Evolutionary conservation across 306 rosid species (phyloP).

Genomic region (Cajanus cajan): DNA sequence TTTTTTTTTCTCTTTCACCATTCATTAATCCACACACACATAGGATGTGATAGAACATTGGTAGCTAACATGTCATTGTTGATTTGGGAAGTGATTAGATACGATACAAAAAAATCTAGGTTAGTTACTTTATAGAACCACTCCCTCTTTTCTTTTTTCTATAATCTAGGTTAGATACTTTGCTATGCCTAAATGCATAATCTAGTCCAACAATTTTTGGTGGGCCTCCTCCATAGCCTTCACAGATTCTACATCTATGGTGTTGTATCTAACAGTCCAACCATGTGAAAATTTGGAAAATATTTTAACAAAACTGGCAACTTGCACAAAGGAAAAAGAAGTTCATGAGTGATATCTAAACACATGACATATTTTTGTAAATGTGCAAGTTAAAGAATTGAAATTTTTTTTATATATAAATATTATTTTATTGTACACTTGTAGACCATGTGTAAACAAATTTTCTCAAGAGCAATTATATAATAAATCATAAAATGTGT

Average conservation of each 20-base stretch:
- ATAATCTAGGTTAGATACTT: no score
- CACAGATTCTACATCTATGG: constrained; percentile 45
- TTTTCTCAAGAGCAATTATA: not conserved
- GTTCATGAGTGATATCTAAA: constrained; percentile 4
- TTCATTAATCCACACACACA: no score
- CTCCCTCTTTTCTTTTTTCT: no score
- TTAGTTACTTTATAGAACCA: no score
- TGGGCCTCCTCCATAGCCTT: constrained; percentile 64
- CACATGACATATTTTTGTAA: not conserved
- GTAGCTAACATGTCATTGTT: no score
- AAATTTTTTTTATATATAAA: not conserved
- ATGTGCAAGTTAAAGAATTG: not conserved
- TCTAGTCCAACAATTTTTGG: constrained; percentile 43
- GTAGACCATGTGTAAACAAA: not conserved
- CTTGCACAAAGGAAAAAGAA: constrained; percentile 23
- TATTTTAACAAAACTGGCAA: constrained; percentile 45
- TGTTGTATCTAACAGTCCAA: constrained; percentile 50
- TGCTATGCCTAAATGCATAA: no score
- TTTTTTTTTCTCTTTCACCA: no score
- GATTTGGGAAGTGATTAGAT: no score
- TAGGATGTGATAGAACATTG: no score
- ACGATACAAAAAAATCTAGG: no score
- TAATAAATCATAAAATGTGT: not conserved
- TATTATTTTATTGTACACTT: not conserved
- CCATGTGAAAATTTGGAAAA: constrained; percentile 52